These are phyloP conservation scores for Filobasidium wieringae DNA, from an alignment of 768 basidiomycete species.

Conservation along the genomic window DNA sequence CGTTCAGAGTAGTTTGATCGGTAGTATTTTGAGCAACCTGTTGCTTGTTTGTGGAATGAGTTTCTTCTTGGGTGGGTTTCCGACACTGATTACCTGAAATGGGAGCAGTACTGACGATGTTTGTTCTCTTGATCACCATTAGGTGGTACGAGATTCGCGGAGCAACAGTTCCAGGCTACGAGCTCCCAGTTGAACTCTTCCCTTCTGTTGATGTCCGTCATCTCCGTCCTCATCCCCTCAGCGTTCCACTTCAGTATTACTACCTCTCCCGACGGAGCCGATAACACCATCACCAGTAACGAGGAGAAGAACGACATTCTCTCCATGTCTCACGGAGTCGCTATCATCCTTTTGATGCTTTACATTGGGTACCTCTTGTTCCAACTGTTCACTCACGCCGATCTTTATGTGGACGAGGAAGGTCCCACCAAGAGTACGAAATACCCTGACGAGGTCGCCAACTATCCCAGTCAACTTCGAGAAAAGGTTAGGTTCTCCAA, in stretches of 20 bases:
- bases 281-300: constrained; percentile 27
- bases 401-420: constrained; percentile 13
- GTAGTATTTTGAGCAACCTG: constrained; percentile 45
- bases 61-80: constrained; percentile 23
- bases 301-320: constrained; percentile 44
- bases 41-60: constrained; percentile 40
- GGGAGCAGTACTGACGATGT: constrained; percentile 12
- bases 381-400: constrained; percentile 46
- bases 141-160: constrained; percentile 46
- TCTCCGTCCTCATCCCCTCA: constrained; percentile 40
- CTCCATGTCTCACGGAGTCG: constrained; percentile 45
- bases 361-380: constrained; percentile 44
- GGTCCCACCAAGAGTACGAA: constrained; percentile 23
- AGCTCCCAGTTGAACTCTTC: constrained; percentile 42
- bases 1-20: constrained; percentile 48
- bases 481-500: neutral
- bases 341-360: constrained; percentile 45
- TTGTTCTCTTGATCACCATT: too few species aligned
- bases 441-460: constrained; percentile 25
- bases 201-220: constrained; percentile 38
- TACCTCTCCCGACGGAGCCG: constrained; percentile 30
- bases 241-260: constrained; percentile 32
- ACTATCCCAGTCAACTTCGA: neutral
- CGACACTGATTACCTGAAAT: too few species aligned
- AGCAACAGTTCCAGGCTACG: constrained; percentile 49